Evolutionary conservation across 139 green algal genomes (phyloP), one percentile per base, ranked within the genome.

Genomic region (Desmodesmus armatus): DNA sequence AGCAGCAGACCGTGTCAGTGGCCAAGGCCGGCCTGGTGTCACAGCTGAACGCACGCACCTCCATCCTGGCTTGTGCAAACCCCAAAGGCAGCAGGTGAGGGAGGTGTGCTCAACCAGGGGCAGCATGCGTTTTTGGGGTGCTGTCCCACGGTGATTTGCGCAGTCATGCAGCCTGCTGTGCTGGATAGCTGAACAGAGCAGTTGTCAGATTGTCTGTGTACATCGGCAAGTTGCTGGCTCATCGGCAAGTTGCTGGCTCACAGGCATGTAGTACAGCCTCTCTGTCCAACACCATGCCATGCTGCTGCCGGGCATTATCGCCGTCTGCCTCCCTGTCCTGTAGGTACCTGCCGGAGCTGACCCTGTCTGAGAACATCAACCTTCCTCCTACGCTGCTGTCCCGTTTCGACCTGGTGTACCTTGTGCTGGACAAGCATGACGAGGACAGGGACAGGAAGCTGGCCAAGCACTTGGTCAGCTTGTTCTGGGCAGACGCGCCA

Each of bases 11-110:
- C 13, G 96, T 99, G 66, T 97, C 91, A 0, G 93, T 99, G 62
- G 97, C 97, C 85, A 99, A 99, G 94, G 97, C 97, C 0, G 97
- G 97, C 47, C 98, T 99, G 89, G 98, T 99, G 81, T 95, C 94
- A 31, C 98, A 95, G 2, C 94, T 99, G 17, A 99, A 99, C 89
- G 97, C 97, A 5, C 94, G 97, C 77, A 99, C 96, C 40, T 96
- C 92, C 43, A 93, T 98, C 37, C 90, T 94, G 67, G 91, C 93
- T 5, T 92, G 89, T 70, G 92, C 92, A 80, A 95, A 95, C 88
- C 92, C 92, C 78, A 91, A 92, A 51, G 88, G 84, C 75, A 91
- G 82, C n/a, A 87, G 82, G 71, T 84, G 78, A 58, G 89, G n/a
- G 17, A 3, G 23, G 33, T 49, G 41, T 13, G 35, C 33, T 15